Evolutionary conservation across 2,329 filamentous ascomycete genomes (phyloP).

Genomic region (Karstenula rhodostoma): DNA sequence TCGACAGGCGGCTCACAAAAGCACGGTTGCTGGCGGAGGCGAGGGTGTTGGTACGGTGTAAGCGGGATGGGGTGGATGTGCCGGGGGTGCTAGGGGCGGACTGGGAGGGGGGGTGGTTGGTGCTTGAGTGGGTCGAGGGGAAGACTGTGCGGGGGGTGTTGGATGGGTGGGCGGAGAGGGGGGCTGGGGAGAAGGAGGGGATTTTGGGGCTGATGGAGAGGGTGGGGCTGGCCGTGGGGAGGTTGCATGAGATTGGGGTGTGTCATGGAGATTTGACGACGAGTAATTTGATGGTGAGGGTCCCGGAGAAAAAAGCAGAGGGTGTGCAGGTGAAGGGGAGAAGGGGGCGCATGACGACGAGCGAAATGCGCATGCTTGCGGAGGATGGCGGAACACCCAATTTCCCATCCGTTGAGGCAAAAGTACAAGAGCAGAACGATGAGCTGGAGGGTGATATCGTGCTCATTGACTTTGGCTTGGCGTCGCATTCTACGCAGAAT

Average conservation of each 20-base stretch:
- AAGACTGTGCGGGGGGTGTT: constrained; percentile 73
- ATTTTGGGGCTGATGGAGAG: constrained; percentile 67
- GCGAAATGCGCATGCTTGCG: constrained; percentile 33
- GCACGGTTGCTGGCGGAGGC: constrained; percentile 90
- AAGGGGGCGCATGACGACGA: constrained; percentile 30
- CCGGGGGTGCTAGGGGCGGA: constrained; percentile 79
- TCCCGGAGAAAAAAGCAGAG: background rate
- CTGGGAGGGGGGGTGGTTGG: constrained; percentile 69
- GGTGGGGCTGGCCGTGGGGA: constrained; percentile 76
- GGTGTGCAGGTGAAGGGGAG: background rate
- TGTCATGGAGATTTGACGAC: constrained; percentile 97
- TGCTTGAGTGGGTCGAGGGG: constrained; percentile 61
- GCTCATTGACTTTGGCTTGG: constrained; percentile 91
- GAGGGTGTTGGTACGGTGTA: constrained; percentile 80
- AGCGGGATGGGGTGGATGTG: constrained; percentile 80
- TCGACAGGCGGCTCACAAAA: constrained; percentile 86
- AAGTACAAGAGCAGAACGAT: constrained; percentile 12
- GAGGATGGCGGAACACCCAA: constrained; percentile 16
- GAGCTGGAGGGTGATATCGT: constrained; percentile 76
- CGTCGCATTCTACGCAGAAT: constrained; percentile 70
- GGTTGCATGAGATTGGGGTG: constrained; percentile 82
- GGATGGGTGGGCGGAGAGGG: constrained; percentile 68
- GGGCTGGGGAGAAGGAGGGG: constrained; percentile 37
- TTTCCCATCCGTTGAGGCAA: constrained; percentile 15
- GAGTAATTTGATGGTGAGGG: constrained; percentile 86